These are phyloP conservation scores for Helichrysum umbraculigerum DNA, from an alignment of 129 eudicot species.

Conservation along the genomic window DNA sequence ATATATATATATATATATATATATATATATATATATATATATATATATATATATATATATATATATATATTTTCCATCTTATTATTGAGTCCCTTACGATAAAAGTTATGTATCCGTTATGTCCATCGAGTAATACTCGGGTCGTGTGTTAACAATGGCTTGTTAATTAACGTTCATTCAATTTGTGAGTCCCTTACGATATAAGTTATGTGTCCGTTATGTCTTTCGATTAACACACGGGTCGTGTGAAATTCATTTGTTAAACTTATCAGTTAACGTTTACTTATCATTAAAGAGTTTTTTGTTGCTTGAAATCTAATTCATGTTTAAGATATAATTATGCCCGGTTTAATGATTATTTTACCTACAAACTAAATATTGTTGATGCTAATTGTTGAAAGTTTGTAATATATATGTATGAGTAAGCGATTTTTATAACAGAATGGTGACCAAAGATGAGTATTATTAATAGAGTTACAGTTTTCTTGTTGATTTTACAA, in stretches of 20 bases:
- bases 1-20: too few relatives aligned
- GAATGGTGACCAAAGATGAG: not conserved
- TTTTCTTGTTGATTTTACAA: not conserved
- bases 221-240: slow-evolving; percentile 1
- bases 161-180: not conserved
- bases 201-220: slow-evolving; percentile 8
- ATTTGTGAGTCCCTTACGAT: slow-evolving; percentile 1
- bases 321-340: not conserved
- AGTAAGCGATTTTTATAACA: too few relatives aligned
- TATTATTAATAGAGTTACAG: not conserved
- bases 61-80: too few relatives aligned
- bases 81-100: slow-evolving; percentile 10
- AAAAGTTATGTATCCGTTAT: slow-evolving; percentile 29
- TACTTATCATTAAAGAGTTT: not conserved
- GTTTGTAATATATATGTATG: too few relatives aligned
- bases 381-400: too few relatives aligned
- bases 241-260: not conserved
- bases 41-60: too few relatives aligned
- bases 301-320: not conserved
- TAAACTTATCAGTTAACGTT: not conserved
- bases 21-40: too few relatives aligned
- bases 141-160: slow-evolving; percentile 1
- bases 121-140: slow-evolving; percentile 18
- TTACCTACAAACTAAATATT: too few relatives aligned
- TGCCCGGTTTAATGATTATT: too few relatives aligned